Evolutionary conservation across 2,329 filamentous ascomycete genomes (phyloP).

Genomic region (Orbilia quercus): DNA sequence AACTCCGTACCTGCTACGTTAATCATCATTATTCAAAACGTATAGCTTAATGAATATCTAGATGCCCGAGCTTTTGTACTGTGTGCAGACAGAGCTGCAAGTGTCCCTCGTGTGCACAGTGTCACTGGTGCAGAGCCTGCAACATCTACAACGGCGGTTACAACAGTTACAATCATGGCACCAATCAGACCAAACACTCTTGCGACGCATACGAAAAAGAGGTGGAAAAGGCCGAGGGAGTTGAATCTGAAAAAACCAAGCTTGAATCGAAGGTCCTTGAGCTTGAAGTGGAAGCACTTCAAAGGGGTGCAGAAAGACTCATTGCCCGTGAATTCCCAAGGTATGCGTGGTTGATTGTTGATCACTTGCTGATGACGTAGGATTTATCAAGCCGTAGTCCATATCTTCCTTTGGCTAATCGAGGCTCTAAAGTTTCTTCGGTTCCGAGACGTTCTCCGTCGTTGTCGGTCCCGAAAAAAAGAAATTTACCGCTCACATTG

Average conservation of each 20-base stretch:
- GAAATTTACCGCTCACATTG: slow-evolving; percentile 11
- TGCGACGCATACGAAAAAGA: slow-evolving; percentile 10
- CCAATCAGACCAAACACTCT: slow-evolving; percentile 6
- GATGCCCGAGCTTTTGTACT: slow-evolving; percentile 19
- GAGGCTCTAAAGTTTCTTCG: slow-evolving; percentile 1
- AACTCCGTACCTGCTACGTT: not conserved
- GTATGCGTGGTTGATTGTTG: slow-evolving; percentile 16
- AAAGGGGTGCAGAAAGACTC: slow-evolving; percentile 24
- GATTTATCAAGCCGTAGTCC: not conserved
- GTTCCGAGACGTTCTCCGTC: slow-evolving; percentile 17
- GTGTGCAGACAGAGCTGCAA: slow-evolving; percentile 20
- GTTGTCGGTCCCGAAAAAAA: slow-evolving; percentile 17
- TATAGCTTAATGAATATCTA: slow-evolving; percentile 13
- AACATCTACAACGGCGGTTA: not conserved
- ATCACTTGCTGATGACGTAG: not conserved
- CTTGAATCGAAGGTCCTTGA: slow-evolving; percentile 6
- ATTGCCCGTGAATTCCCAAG: slow-evolving; percentile 23
- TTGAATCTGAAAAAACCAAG: slow-evolving; percentile 5
- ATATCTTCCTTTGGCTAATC: slow-evolving; percentile 12
- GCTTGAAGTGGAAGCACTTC: slow-evolving; percentile 3
- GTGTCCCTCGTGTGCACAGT: slow-evolving; percentile 9
- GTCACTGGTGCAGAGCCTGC: slow-evolving; percentile 10
- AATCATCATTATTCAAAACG: not conserved
- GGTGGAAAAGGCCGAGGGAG: not conserved
- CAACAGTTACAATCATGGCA: not conserved